Evolutionary conservation across 371 early-diverging fungal species (phyloP), one percentile per base, ranked within the genome.

Genomic region (Rhizomucor pusillus): DNA sequence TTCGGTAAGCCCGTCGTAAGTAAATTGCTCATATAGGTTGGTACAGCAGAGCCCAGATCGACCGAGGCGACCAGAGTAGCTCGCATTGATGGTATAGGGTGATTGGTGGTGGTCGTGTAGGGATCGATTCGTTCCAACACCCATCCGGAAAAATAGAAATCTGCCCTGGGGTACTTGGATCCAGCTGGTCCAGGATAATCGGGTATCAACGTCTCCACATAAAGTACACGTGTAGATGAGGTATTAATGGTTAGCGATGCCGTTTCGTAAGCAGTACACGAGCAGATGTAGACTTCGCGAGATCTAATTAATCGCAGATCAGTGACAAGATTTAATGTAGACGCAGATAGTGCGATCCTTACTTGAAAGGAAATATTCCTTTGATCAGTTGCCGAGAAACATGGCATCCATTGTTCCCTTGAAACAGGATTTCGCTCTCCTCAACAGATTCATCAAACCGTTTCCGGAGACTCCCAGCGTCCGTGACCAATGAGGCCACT

Each of bases 21-120:
- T 50, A 78, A 45, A 11, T 77, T 80, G 40, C 84, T 83, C 37
- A 83, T 63, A 49, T 75, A 71, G 1, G 79, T 70, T 34, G 84
- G 84, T 1, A 83, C 68, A 0, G 74, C 65, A 2, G 61, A 57
- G 3, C 84, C 84, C 1, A 83, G 51, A 55, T 83, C 84, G 18
- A 81, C 24, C 6, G 80, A 70, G 1, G 69, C 71, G 36, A 83
- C 71, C 48, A 63, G 75, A 0, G 76, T 80, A 3, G 75, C 81
- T 0, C 81, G 75, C 10, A 74, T 80, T 0, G 81, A 81, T 5
- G 84, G 84, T 14, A 83, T 83, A 0, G 81, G 84, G 52, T 83
- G 79, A 24, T 77, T 81, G 20, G 63, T 66, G 2, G 71, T 62
- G 7, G 83, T 77, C 1, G 75, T 81, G 40, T 83, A 83, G 1